Base-by-base conservation (phyloP, 1,284 basidiomycete species). In the Austroboletus olivaceoglutinosus region DNA sequence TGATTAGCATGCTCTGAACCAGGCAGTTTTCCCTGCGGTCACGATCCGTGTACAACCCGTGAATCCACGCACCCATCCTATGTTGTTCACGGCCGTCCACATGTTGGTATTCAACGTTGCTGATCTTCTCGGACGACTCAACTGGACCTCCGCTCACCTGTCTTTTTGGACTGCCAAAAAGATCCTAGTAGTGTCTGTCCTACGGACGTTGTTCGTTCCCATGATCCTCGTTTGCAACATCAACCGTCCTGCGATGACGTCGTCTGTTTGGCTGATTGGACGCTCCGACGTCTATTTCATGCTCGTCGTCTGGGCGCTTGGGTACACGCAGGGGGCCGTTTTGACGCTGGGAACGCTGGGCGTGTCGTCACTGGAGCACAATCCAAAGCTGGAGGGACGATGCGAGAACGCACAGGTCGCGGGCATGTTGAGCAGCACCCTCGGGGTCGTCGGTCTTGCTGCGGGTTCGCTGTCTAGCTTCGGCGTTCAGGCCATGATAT, bases 1-100 rank as follows among this genome's bases (percentile, higher is more conserved):
- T 46, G 45, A 54, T 36, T 4, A 30, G 5, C 21, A n/a, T 25
- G 4, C 22, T 25, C 18, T 25, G 21, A 30, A 21, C 30, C 54
- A 93, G 91, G 78, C 90, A 27, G 83, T 93, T 38, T 93, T 83
- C 68, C 92, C 92, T 4, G 80, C 91, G 3, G 86, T 94, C 52
- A 93, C 92, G 3, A 80, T 84, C 4, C 86, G 85, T 0, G 80
- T 94, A 44, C 65, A 70, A 33, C 80, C 91, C 1, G 82, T 81
- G 1, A 83, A 83, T 54, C 78, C 81, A 9, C 55, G 59, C 30
- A 76, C 74, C 12, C 81, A 82, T 56, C 81, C 82, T 0, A 72
- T 88, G 10, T 68, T 90, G 13, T 89, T 90, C 72, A 83, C 74
- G 50, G 78, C 83, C 4, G 58, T 85, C 36, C 86, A 89, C 58